Evolutionary conservation across 106 monocot species (phyloP).

Genomic region (Dioscorea dumetorum): DNA sequence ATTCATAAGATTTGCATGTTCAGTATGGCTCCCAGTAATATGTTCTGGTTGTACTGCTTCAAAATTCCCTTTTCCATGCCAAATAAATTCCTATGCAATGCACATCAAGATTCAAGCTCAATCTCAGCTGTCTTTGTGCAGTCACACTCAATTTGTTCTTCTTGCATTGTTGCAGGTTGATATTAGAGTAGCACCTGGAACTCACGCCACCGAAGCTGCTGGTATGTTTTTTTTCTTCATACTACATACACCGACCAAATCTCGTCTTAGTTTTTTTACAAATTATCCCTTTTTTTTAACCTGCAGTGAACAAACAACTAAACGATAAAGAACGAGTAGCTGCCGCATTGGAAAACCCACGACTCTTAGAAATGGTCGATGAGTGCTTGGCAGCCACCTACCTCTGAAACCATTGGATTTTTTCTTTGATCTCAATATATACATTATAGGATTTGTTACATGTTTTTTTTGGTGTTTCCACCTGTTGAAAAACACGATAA

Average conservation of each 20-base stretch:
- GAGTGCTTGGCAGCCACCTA: constrained; percentile 70
- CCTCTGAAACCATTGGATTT: constrained; percentile 7
- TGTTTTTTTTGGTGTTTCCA: not conserved
- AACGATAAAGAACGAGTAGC: constrained; percentile 22
- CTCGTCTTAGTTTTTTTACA: not conserved
- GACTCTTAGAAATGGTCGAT: constrained; percentile 67
- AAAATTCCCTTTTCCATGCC: too few species aligned
- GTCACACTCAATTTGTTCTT: too few species aligned
- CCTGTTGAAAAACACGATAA: too few species aligned
- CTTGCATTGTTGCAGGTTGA: constrained; percentile 34
- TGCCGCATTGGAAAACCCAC: constrained; percentile 82
- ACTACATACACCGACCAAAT: too few species aligned
- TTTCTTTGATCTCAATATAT: not conserved
- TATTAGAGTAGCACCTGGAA: constrained; percentile 63
- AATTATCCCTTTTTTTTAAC: not conserved
- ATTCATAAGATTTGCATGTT: too few species aligned
- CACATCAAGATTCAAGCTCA: too few species aligned
- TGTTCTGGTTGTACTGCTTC: too few species aligned
- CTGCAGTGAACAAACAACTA: constrained; percentile 8
- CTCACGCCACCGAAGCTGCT: constrained; percentile 71
- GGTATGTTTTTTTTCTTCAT: constrained; percentile 17
- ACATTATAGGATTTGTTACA: not conserved
- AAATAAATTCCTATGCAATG: too few species aligned
- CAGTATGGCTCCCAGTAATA: too few species aligned
- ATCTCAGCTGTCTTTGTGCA: too few species aligned